phyloP scores from a whole-genome alignment of 2,329 filamentous ascomycete species.

The Apiospora saccharicola region DNA sequence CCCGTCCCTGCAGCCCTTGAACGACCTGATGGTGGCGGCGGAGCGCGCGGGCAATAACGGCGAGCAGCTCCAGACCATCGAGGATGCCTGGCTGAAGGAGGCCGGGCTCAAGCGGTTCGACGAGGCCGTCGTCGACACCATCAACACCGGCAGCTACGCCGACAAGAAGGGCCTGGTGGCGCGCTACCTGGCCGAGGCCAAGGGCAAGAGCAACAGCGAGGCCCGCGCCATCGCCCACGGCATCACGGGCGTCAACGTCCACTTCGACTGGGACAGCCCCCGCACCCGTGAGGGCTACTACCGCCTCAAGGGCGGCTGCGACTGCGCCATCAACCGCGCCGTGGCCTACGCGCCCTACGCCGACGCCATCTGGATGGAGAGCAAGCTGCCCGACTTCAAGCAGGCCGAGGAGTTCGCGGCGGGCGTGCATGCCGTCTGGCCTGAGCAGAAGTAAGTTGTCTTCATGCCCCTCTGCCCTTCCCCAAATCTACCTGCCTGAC shows the following conservation, averaged over 20 bases:
- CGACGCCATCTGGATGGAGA: slow-evolving; percentile 99
- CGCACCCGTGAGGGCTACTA: slow-evolving; percentile 96
- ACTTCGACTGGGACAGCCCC: slow-evolving; percentile 95
- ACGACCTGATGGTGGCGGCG: slow-evolving; percentile 89
- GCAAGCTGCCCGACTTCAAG: slow-evolving; percentile 88
- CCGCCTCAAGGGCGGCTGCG: slow-evolving; percentile 87
- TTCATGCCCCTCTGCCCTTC: background rate
- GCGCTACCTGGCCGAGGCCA: slow-evolving; percentile 71
- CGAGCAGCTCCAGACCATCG: slow-evolving; percentile 83
- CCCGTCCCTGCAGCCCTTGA: slow-evolving; percentile 80
- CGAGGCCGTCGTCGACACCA: slow-evolving; percentile 85
- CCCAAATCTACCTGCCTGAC: background rate
- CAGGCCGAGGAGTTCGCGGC: slow-evolving; percentile 94
- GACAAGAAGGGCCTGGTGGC: slow-evolving; percentile 74
- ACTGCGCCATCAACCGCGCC: slow-evolving; percentile 89
- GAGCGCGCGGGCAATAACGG: slow-evolving; percentile 84
- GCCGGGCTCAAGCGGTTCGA: slow-evolving; percentile 88
- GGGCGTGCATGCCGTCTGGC: slow-evolving; percentile 93
- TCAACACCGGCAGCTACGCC: slow-evolving; percentile 70
- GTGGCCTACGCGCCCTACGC: slow-evolving; percentile 92
- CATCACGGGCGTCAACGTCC: slow-evolving; percentile 80
- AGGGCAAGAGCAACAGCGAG: slow-evolving; percentile 88
- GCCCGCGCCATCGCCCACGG: slow-evolving; percentile 80
- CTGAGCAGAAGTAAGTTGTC: slow-evolving; percentile 85
- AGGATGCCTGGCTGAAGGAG: slow-evolving; percentile 84